A percentile compares a stretch with the other conserved stretches of the same genome.
phyloP scores from a whole-genome alignment of 441 rosid species.

The Breynia disticha region DNA sequence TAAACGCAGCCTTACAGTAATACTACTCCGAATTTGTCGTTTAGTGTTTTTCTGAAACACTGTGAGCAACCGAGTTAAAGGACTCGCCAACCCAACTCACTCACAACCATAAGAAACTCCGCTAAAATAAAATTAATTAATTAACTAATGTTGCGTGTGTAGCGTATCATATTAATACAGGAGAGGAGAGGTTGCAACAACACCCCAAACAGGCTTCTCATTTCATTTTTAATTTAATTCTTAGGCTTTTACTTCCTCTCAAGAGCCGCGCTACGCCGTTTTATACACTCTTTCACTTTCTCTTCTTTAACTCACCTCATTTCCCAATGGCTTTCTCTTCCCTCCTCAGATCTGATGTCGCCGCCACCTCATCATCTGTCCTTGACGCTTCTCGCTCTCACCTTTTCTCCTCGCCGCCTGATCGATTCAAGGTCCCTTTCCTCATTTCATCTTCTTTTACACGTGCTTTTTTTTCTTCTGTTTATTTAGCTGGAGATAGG shows the following conservation, averaged over 20 bases:
- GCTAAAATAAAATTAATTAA: no score
- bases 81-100: no score
- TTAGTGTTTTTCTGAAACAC: no score
- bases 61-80: no score
- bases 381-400: conserved; percentile 20
- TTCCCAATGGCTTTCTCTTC: conserved; percentile 49
- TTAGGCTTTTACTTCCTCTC: conserved; percentile 21
- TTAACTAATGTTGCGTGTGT: no score
- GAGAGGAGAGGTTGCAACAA: not conserved
- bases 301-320: not conserved
- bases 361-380: conserved; percentile 30
- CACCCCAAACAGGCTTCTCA: conserved; percentile 18
- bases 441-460: not conserved
- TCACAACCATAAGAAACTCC: no score
- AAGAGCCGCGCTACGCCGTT: conserved; percentile 19
- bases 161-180: no score
- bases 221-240: conserved; percentile 5
- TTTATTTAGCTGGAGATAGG: not conserved
- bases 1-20: no score
- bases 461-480: not conserved
- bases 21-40: no score
- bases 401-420: conserved; percentile 21
- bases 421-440: conserved; percentile 40
- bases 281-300: conserved; percentile 10
- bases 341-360: conserved; percentile 56